Evolutionary conservation across 306 rosid species (phyloP).

Genomic region (Alnus glutinosa): DNA sequence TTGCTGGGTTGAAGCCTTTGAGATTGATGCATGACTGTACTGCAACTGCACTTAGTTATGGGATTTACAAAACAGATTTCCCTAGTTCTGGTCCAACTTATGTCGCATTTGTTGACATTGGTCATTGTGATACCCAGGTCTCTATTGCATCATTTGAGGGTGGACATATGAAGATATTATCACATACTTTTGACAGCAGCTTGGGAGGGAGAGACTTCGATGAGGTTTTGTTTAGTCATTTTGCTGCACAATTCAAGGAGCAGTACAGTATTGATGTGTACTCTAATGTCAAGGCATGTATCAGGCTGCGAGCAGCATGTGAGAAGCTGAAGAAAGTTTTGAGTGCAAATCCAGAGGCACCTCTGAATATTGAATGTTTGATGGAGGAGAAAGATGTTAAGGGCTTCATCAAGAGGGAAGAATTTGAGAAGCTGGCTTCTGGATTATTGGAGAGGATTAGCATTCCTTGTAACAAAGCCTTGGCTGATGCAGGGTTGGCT

Average conservation of each 20-base stretch:
- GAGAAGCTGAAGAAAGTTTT: constrained; percentile 94
- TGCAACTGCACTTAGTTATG: constrained; percentile 92
- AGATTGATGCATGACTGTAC: constrained; percentile 94
- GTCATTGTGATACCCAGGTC: constrained; percentile 88
- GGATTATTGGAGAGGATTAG: constrained; percentile 66
- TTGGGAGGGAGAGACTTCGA: constrained; percentile 90
- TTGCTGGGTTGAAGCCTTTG: constrained; percentile 85
- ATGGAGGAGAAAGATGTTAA: constrained; percentile 99
- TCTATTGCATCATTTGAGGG: constrained; percentile 65
- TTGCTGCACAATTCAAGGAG: constrained; percentile 61
- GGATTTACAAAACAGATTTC: constrained; percentile 74
- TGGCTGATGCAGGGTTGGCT: constrained; percentile 63
- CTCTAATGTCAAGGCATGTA: constrained; percentile 69
- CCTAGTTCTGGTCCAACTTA: constrained; percentile 35
- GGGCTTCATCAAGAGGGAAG: constrained; percentile 90
- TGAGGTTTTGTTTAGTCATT: constrained; percentile 70
- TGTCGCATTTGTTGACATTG: constrained; percentile 79
- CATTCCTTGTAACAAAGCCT: constrained; percentile 69
- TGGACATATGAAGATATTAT: constrained; percentile 66
- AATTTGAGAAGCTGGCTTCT: constrained; percentile 76
- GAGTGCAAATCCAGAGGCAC: constrained; percentile 95
- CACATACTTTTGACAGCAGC: constrained; percentile 67
- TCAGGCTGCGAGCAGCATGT: constrained; percentile 79
- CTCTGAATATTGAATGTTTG: constrained; percentile 90
- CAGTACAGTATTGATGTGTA: constrained; percentile 65